Base-by-base conservation (phyloP, 208 protist species). In the Wallacemonas sp. region DNA sequence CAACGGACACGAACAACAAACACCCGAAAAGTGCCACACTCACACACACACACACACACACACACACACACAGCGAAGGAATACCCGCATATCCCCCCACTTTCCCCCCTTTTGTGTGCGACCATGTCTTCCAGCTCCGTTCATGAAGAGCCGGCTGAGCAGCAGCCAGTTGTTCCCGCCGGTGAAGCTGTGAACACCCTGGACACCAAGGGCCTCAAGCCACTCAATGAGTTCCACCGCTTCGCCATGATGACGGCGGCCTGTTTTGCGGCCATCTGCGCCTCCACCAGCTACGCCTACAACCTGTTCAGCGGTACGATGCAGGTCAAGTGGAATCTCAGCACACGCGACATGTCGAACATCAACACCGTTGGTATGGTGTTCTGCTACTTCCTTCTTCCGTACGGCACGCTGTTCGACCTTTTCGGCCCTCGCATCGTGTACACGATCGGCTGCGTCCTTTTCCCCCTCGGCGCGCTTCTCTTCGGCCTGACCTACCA, bases 381-480 rank as follows among this genome's bases (percentile, higher is more conserved):
- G n/a, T 61, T 81, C 22, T 41, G 55, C 42, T 69, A 77, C 52
- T 76, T 86, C 31, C 39, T 76, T 44, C 38, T 86, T n/a, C 79
- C 76, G 12, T 81, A 84, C 73, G 79, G 74, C 61, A 64, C 64
- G 16, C 0, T 82, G 14, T 91, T 75, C 72, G 85, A 91, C 66
- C 71, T 78, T 22, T 71, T 86, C 32, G 85, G 85, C 18, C 71
- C 82, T 7, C n/a, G 67, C 26, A 79, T 76, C 32, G 36, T 87
- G 11, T 81, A 77, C 65, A 36, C 65, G 1, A 41, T 76, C 22
- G 78, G 70, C 20, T 54, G 49, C 22, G 31, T 77, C 42, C 39
- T 67, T 18, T 72, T 70, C 36, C 31, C 81, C 23, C 61, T 89
- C 2, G 75, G 77, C 29, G 32, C 68, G 16, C 31, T 87, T 42